phyloP scores from a whole-genome alignment of 2,329 filamentous ascomycete genomes.

The Ophiostoma sp. region DNA sequence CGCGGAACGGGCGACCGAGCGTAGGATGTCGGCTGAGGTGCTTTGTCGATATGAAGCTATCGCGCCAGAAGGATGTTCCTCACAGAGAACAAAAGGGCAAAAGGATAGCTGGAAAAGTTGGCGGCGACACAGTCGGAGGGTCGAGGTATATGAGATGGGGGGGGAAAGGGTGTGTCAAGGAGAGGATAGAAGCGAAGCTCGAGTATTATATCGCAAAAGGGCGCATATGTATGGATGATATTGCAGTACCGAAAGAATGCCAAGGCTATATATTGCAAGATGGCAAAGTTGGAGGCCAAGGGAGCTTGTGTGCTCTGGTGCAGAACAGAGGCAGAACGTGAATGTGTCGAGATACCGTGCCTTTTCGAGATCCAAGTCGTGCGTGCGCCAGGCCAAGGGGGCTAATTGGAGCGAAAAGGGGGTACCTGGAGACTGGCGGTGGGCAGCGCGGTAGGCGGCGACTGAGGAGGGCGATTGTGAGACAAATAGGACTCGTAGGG shows the following conservation, averaged over 20 bases:
- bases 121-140: too few species aligned
- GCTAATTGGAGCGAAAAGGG: slow-evolving; percentile 11
- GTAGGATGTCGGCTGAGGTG: background rate
- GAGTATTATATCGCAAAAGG: background rate
- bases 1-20: too few species aligned
- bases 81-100: background rate
- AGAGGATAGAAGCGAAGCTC: background rate
- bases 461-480: too few species aligned
- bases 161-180: background rate
- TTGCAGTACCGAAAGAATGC: background rate
- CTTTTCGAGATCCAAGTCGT: slow-evolving; percentile 5
- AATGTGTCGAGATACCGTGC: background rate
- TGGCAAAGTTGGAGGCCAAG: background rate
- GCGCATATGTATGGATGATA: background rate
- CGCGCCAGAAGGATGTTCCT: slow-evolving; percentile 9
- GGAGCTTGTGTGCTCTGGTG: background rate
- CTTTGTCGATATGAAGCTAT: background rate
- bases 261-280: background rate
- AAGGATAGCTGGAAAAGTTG: background rate
- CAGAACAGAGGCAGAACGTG: background rate
- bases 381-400: slow-evolving; percentile 14
- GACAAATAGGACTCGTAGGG: too few species aligned
- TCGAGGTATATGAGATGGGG: background rate
- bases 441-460: background rate
- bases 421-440: slow-evolving; percentile 8